phyloP scores from a whole-genome alignment of 2,329 filamentous ascomycete species.

The Aspergillus alliaceus region DNA sequence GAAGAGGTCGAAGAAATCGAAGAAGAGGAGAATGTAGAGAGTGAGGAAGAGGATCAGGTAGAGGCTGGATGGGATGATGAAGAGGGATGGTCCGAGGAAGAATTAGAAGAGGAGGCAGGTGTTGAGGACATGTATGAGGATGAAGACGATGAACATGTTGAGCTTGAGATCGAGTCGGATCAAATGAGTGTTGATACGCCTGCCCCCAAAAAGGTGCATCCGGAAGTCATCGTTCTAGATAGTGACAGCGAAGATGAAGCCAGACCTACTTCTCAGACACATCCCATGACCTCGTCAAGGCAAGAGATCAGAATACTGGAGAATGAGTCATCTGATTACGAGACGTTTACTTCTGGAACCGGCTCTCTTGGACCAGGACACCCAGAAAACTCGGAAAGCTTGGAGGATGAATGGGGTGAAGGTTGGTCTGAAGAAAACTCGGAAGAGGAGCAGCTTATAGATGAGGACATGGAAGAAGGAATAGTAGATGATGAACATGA shows the following conservation, averaged over 20 bases:
- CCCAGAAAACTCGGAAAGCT: not conserved
- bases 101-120: slow-evolving; percentile 3
- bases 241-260: slow-evolving; percentile 44
- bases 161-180: slow-evolving; percentile 21
- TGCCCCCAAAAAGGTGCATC: slow-evolving; percentile 16
- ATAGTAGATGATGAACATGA: not conserved
- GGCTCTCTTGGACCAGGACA: not conserved
- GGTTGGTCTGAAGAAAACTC: not conserved
- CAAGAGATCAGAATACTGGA: not conserved
- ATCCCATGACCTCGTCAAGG: not conserved
- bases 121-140: slow-evolving; percentile 4
- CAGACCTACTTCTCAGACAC: slow-evolving; percentile 1
- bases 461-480: not conserved
- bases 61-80: slow-evolving; percentile 15
- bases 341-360: slow-evolving; percentile 1
- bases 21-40: not conserved
- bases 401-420: not conserved
- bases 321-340: slow-evolving; percentile 3
- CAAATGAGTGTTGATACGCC: slow-evolving; percentile 2
- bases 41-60: slow-evolving; percentile 15
- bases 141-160: slow-evolving; percentile 16
- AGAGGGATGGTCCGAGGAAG: slow-evolving; percentile 14
- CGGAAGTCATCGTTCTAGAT: slow-evolving; percentile 43
- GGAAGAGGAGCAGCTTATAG: not conserved
- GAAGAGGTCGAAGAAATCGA: not conserved